phyloP scores from a whole-genome alignment of 116 monocot species.

The Posidonia oceanica region DNA sequence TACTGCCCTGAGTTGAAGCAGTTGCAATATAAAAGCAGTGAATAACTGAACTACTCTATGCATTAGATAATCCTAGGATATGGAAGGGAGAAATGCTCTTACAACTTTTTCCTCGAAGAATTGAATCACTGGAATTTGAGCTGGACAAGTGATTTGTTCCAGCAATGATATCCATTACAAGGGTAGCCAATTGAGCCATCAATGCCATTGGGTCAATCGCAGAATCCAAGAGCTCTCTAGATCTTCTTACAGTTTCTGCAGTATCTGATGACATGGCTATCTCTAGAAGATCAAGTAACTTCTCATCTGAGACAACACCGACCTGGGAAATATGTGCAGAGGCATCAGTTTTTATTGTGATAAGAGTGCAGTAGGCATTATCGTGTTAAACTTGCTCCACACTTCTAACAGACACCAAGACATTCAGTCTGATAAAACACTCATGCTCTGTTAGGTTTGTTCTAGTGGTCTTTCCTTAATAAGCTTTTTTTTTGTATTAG shows the following conservation, averaged over 20 bases:
- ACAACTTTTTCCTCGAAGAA: constrained; percentile 27
- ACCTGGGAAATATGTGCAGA: constrained; percentile 22
- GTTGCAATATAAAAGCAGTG: too few species aligned
- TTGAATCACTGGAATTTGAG: constrained; percentile 12
- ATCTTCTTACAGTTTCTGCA: constrained; percentile 71
- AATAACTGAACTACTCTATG: background rate
- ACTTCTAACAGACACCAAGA: too few species aligned
- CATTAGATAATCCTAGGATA: background rate
- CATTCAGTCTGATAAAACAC: too few species aligned
- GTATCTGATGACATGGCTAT: constrained; percentile 82
- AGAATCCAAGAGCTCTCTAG: constrained; percentile 80
- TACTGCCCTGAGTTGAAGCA: too few species aligned
- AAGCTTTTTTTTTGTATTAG: too few species aligned
- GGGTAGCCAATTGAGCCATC: constrained; percentile 64
- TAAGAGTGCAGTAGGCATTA: background rate
- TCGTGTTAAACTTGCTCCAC: too few species aligned
- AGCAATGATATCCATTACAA: constrained; percentile 81
- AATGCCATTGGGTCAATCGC: constrained; percentile 60
- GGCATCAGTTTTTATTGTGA: background rate
- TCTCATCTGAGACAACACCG: constrained; percentile 87
- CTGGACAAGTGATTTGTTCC: constrained; percentile 31
- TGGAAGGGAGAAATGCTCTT: constrained; percentile 11
- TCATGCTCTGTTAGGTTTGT: too few species aligned
- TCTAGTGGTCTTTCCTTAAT: too few species aligned
- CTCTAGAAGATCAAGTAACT: constrained; percentile 78